Base-by-base conservation (phyloP, 805 yeast species). In the Candida khao-thaluensis region DNA sequence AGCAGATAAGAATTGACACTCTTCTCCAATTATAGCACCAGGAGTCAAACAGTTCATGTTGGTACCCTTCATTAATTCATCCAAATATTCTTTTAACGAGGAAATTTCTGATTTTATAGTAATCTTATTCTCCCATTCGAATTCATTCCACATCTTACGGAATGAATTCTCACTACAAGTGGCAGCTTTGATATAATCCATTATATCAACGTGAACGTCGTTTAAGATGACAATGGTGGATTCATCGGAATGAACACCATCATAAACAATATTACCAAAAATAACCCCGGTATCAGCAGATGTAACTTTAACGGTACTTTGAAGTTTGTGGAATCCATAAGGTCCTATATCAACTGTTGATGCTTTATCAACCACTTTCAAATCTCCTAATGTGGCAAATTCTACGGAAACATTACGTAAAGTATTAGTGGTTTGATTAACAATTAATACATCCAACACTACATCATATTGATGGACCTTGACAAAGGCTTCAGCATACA, bases 41-140 rank as follows among this genome's bases (percentile, higher is more conserved):
- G 95, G 88, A 1, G 98, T 93, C 53, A 93, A 74, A 59, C 95
- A 82, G 42, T 82, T 81, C 98, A 93, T 95, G 63, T 91, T 90
- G 3, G 99, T 93, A 34, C 87, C 90, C 42, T 73, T 69, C 67
- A 85, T 68, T 51, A 93, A 69, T 53, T 77, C 82, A 43, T 81
- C 84, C 61, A 93, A 71, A 64, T 87, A 93, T 33, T 78, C 85
- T 56, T 82, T 81, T 56, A 95, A 74, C 1, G 86, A 66, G 22
- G 75, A 61, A 47, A 82, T 70, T 38, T 72, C 74, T 2, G 95
- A 79, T 50, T 83, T 81, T 59, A 93, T 85, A 44, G 90, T 85
- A 52, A 93, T 90, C 71, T 93, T 93, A 71, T 93, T 93, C 66
- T 93, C 99, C 99, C 99, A 93, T 68, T 93, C 99, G 59, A 95